These are phyloP conservation scores for Agaricus blazei DNA, from an alignment of 768 basidiomycete genomes.

Conservation along the genomic window DNA sequence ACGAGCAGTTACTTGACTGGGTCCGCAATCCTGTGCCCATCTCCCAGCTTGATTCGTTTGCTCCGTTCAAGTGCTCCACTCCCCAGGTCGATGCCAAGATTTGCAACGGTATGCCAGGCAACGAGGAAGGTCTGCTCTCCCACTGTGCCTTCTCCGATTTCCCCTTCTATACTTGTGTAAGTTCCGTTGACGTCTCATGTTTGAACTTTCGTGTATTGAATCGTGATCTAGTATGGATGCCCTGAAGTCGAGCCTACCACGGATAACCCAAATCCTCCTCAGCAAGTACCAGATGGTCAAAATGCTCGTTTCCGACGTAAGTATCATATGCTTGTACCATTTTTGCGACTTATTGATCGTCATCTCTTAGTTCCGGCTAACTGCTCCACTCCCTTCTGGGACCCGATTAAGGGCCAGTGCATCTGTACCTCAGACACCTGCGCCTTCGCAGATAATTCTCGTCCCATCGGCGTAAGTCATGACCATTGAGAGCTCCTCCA, in stretches of 20 bases:
- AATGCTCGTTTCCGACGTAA: conserved; percentile 50
- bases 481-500: neutral
- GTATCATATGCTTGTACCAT: conserved; percentile 17
- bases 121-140: conserved; percentile 55
- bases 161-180: conserved; percentile 75
- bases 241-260: conserved; percentile 50
- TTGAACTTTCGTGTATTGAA: neutral
- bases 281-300: conserved; percentile 41
- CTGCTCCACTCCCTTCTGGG: conserved; percentile 80
- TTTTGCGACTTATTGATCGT: neutral
- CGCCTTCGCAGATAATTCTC: conserved; percentile 56
- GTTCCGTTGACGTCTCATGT: conserved; percentile 19
- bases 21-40: conserved; percentile 63
- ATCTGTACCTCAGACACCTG: conserved; percentile 54
- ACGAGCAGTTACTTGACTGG: conserved; percentile 70
- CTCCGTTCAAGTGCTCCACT: conserved; percentile 56
- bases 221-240: conserved; percentile 60
- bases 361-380: conserved; percentile 51
- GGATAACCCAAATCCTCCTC: conserved; percentile 61
- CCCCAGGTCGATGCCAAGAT: conserved; percentile 61
- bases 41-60: conserved; percentile 48
- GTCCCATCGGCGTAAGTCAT: conserved; percentile 20
- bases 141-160: conserved; percentile 69
- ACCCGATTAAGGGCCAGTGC: conserved; percentile 63
- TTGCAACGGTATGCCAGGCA: conserved; percentile 72